phyloP scores from a whole-genome alignment of 768 basidiomycete genomes.

The Tulasnella sp. region DNA sequence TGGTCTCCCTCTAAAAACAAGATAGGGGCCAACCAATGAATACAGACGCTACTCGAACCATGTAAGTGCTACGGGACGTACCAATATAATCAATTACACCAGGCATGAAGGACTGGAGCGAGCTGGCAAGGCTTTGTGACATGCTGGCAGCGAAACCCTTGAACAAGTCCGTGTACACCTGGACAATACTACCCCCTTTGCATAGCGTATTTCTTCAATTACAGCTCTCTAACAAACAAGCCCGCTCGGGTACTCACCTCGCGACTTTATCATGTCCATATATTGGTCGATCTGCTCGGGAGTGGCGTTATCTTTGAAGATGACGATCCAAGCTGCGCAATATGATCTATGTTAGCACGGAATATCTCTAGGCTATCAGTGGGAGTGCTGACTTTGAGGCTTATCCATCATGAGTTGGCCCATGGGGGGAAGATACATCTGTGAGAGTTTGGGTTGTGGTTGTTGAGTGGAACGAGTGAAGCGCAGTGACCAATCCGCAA shows the following conservation, averaged over 20 bases:
- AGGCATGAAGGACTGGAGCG: neutral
- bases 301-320: neutral
- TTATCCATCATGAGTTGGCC: too few relatives aligned
- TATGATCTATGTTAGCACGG: too few relatives aligned
- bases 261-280: neutral
- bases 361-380: too few relatives aligned
- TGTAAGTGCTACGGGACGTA: neutral
- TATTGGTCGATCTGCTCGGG: neutral
- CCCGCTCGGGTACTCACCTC: neutral
- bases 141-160: neutral
- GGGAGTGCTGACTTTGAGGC: too few relatives aligned
- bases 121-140: neutral
- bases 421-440: too few relatives aligned
- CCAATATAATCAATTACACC: neutral
- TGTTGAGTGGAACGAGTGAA: too few relatives aligned
- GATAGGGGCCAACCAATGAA: neutral
- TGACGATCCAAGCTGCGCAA: neutral
- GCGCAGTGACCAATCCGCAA: too few relatives aligned
- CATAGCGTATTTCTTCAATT: neutral
- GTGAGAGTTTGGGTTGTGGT: too few relatives aligned
- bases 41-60: neutral
- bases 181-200: neutral
- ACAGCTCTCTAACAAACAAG: neutral
- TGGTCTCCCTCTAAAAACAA: neutral
- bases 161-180: neutral